Conservation (phyloP, 2,329 filamentous ascomycete genomes). For the Colletotrichum sidae region DNA sequence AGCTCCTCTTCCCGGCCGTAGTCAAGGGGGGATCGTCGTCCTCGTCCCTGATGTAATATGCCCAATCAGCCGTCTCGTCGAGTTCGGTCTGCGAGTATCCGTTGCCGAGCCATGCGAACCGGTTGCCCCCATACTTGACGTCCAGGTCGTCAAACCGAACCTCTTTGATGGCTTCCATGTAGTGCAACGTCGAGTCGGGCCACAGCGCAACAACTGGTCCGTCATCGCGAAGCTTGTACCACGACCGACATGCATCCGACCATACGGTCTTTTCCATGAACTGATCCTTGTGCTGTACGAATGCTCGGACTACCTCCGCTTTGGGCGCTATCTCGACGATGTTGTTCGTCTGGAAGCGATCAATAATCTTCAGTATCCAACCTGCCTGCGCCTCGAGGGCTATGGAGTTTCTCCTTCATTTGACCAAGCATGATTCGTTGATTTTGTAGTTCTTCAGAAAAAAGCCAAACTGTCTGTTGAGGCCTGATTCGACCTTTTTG, state of each 20-base stretch:
- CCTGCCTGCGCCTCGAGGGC: constrained; percentile 58
- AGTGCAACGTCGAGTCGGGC: constrained; percentile 56
- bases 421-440: constrained; percentile 53
- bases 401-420: constrained; percentile 51
- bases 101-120: constrained; percentile 55
- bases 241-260: constrained; percentile 52
- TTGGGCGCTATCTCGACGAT: constrained; percentile 58
- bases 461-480: constrained; percentile 59
- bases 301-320: constrained; percentile 59
- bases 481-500: constrained; percentile 56
- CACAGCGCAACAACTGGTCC: constrained; percentile 35
- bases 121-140: constrained; percentile 50
- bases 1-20: constrained; percentile 38
- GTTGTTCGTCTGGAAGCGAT: constrained; percentile 61
- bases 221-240: constrained; percentile 37
- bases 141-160: constrained; percentile 60
- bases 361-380: constrained; percentile 62
- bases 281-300: constrained; percentile 57
- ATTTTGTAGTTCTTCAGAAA: constrained; percentile 55
- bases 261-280: constrained; percentile 60
- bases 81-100: constrained; percentile 56
- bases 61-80: constrained; percentile 52
- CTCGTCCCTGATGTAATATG: constrained; percentile 50
- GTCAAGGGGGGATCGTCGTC: constrained; percentile 48
- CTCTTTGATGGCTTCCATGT: constrained; percentile 59